phyloP scores from a whole-genome alignment of 1,284 basidiomycete genomes.

The Vanrija humicola region DNA sequence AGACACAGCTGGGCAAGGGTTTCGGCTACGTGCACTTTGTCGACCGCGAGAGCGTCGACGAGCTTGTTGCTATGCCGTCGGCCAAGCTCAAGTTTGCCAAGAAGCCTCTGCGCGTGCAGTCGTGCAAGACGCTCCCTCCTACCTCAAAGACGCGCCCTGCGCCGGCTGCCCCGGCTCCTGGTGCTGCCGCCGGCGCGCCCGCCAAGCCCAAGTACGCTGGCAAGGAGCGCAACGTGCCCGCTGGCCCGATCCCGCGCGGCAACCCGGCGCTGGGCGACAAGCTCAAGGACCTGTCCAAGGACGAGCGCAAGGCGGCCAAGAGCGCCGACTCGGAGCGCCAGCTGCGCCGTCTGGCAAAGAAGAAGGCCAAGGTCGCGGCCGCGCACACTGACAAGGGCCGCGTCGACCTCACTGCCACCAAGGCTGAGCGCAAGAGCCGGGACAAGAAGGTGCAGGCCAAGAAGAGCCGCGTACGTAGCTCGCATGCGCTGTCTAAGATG shows the following conservation, averaged over 20 bases:
- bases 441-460: slow-evolving; percentile 41
- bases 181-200: slow-evolving; percentile 1
- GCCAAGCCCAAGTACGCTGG: slow-evolving; percentile 1
- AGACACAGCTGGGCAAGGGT: slow-evolving; percentile 95
- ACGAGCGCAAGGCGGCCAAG: slow-evolving; percentile 78
- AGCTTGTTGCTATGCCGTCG: slow-evolving; percentile 71
- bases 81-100: slow-evolving; percentile 80
- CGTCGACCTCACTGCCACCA: slow-evolving; percentile 33
- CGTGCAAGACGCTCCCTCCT: slow-evolving; percentile 62
- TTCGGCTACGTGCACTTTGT: slow-evolving; percentile 90
- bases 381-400: slow-evolving; percentile 58
- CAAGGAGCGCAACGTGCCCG: slow-evolving; percentile 3
- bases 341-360: slow-evolving; percentile 80
- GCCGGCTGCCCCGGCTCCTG: slow-evolving; percentile 16
- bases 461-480: slow-evolving; percentile 44
- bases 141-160: slow-evolving; percentile 17
- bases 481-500: slow-evolving; percentile 44
- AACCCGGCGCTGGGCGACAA: slow-evolving; percentile 73
- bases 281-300: slow-evolving; percentile 71
- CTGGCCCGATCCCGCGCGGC: slow-evolving; percentile 59
- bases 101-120: slow-evolving; percentile 77
- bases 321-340: slow-evolving; percentile 69
- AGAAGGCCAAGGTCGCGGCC: slow-evolving; percentile 55
- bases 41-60: slow-evolving; percentile 82
- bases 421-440: slow-evolving; percentile 26